These are phyloP conservation scores for Hyaloscypha variabilis DNA, from an alignment of 495 filamentous ascomycete genomes.

Conservation along the genomic window DNA sequence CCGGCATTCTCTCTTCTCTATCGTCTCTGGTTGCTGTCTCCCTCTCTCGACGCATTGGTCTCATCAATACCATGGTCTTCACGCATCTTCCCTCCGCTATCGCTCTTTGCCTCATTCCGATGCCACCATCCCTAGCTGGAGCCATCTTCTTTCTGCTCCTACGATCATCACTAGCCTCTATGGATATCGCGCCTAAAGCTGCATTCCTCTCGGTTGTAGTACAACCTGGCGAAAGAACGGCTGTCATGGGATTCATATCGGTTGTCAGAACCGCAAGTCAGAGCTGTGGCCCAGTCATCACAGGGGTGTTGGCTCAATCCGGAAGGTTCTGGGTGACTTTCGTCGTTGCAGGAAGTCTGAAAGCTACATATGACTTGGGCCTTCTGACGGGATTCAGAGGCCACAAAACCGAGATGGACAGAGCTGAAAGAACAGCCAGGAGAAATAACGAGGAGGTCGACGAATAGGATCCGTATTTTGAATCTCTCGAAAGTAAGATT, in stretches of 20 bases:
- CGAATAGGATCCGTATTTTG: neutral
- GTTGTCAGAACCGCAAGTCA: constrained; percentile 66
- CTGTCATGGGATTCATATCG: constrained; percentile 73
- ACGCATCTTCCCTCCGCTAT: constrained; percentile 80
- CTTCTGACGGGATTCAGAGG: constrained; percentile 64
- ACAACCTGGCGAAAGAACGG: constrained; percentile 73
- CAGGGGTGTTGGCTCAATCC: constrained; percentile 66
- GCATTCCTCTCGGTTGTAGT: constrained; percentile 79
- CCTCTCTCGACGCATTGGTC: constrained; percentile 72
- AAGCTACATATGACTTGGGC: constrained; percentile 73
- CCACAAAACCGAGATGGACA: constrained; percentile 17
- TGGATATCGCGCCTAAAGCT: constrained; percentile 81
- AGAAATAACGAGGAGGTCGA: neutral
- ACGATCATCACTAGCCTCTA: constrained; percentile 70
- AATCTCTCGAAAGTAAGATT: neutral
- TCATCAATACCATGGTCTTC: constrained; percentile 75
- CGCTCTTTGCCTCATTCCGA: constrained; percentile 69
- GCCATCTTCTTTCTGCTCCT: constrained; percentile 67
- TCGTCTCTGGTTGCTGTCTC: constrained; percentile 75
- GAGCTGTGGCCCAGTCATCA: constrained; percentile 66
- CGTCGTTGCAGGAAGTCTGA: constrained; percentile 68
- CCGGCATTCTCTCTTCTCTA: constrained; percentile 64
- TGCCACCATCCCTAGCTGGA: constrained; percentile 56
- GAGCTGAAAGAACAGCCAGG: constrained; percentile 4
- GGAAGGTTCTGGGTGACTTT: constrained; percentile 72